These are phyloP conservation scores for Cercospora nicotianae DNA, from an alignment of 2,329 filamentous ascomycete genomes.

Conservation along the genomic window DNA sequence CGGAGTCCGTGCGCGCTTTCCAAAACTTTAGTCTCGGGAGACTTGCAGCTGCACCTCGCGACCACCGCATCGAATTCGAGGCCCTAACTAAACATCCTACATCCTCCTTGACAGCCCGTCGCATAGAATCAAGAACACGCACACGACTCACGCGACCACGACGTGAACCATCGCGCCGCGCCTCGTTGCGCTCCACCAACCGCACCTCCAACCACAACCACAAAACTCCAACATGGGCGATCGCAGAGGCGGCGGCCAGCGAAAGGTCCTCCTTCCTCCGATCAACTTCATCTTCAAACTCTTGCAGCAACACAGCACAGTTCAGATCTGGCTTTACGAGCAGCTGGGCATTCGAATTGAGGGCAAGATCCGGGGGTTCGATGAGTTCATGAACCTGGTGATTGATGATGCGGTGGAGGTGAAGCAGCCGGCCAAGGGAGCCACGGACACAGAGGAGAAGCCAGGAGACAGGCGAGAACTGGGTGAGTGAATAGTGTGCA, in stretches of 20 bases:
- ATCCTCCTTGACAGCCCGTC: background rate
- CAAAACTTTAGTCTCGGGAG: slow-evolving; percentile 1
- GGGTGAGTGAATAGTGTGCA: too few species aligned
- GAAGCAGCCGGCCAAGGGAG: slow-evolving; percentile 45
- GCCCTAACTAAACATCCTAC: background rate
- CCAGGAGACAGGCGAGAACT: slow-evolving; percentile 22
- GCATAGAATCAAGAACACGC: background rate
- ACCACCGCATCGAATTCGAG: background rate
- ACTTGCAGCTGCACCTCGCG: slow-evolving; percentile 2
- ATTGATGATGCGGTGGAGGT: slow-evolving; percentile 95
- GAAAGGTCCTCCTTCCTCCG: slow-evolving; percentile 70
- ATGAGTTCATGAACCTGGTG: slow-evolving; percentile 99
- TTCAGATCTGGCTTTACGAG: slow-evolving; percentile 96
- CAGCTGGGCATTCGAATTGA: slow-evolving; percentile 92
- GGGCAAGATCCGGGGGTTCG: slow-evolving; percentile 94
- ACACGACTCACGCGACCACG: background rate
- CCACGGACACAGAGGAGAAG: slow-evolving; percentile 22
- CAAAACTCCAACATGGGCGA: slow-evolving; percentile 49
- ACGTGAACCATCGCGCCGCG: background rate
- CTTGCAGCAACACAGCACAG: slow-evolving; percentile 76
- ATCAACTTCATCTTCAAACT: slow-evolving; percentile 96
- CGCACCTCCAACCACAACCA: background rate
- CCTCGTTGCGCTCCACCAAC: background rate
- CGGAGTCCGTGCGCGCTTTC: background rate
- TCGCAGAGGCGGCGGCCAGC: slow-evolving; percentile 53